Base-by-base conservation (phyloP, 176 grass and related monocot species). In the Echinochloa phyllopogon region DNA sequence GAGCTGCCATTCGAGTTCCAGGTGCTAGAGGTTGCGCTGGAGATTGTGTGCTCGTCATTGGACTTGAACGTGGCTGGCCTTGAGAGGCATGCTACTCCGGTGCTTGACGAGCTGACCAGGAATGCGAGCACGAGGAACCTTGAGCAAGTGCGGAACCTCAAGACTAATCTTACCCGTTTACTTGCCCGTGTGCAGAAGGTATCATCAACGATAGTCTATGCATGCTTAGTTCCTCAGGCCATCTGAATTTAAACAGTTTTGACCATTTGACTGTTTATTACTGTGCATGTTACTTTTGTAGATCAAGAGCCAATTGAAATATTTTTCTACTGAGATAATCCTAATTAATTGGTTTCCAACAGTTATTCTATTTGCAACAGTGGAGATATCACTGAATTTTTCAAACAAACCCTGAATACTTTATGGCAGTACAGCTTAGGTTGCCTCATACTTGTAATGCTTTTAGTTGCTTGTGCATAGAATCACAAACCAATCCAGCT, bases 161-260 rank as follows among this genome's bases (percentile, higher is more conserved):
- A 99, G 88, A 99, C 89, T 76, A 67, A 90, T 49, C 91, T 99
- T 76, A 99, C 96, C 50, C 87, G 64, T 50, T 80, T 99, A 69
- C 93, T 99, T 96, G 96, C 96, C 64, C 91, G 90, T 72, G 88
- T 96, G 76, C 97, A 99, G 67, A 99, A 99, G 97, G 94, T 99
- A 94, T 70, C 0, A 13, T 53, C 83, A 39, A 64, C 55, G 39
- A 89, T 25, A 69, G 10, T 17, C 23, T 42, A n/a, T 10, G 1
- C 6, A 2, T 52, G 3, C 33, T 14, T 41, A 75, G 0, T 69
- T 81, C 49, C 40, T 40, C 39, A 4, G 17, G 42, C 47, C 59
- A 3, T 56, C 23, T 59, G 14, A 63, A 57, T 79, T 73, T 40
- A 18, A 74, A 16, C 10, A 23, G 42, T 45, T 14, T 67, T 80